Percentiles rank a stretch among this genome's conserved stretches.
Conservation (phyloP, 2,329 filamentous ascomycete species). For the Dothidotthia symphoricarpi region DNA sequence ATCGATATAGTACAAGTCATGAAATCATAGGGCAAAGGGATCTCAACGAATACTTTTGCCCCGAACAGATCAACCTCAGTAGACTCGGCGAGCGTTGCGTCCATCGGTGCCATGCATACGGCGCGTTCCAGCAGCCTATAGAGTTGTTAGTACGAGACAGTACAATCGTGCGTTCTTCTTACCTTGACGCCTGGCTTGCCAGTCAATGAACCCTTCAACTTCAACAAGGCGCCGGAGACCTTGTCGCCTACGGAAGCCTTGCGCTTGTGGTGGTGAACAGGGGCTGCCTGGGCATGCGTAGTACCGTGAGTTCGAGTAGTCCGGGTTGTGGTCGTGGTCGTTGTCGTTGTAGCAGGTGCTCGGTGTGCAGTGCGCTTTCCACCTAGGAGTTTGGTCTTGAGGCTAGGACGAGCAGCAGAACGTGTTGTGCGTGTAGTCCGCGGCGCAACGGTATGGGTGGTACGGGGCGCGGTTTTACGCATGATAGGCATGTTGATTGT, state of each 20-base stretch:
- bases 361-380: slow-evolving; percentile 39
- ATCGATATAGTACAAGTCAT: not conserved
- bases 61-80: slow-evolving; percentile 11
- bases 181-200: slow-evolving; percentile 70
- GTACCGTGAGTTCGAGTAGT: slow-evolving; percentile 42
- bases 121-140: slow-evolving; percentile 67
- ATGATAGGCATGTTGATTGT: slow-evolving; percentile 33
- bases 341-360: slow-evolving; percentile 31
- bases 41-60: slow-evolving; percentile 1
- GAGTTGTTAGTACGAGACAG: slow-evolving; percentile 4
- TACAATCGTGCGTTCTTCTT: slow-evolving; percentile 8
- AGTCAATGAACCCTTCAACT: slow-evolving; percentile 68
- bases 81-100: slow-evolving; percentile 48
- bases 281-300: slow-evolving; percentile 16
- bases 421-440: slow-evolving; percentile 36
- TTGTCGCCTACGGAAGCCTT: slow-evolving; percentile 72
- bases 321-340: slow-evolving; percentile 42
- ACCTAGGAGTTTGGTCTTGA: slow-evolving; percentile 56
- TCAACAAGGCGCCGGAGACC: slow-evolving; percentile 72
- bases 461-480: slow-evolving; percentile 22
- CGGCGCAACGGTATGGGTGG: slow-evolving; percentile 19
- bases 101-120: slow-evolving; percentile 75
- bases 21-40: slow-evolving; percentile 1
- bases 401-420: slow-evolving; percentile 47
- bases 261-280: slow-evolving; percentile 62